A percentile compares a stretch with the other conserved stretches of the same genome.
These are phyloP conservation scores for Trichoderma simmonsii DNA, from an alignment of 2,329 filamentous ascomycete genomes.

Conservation along the genomic window DNA sequence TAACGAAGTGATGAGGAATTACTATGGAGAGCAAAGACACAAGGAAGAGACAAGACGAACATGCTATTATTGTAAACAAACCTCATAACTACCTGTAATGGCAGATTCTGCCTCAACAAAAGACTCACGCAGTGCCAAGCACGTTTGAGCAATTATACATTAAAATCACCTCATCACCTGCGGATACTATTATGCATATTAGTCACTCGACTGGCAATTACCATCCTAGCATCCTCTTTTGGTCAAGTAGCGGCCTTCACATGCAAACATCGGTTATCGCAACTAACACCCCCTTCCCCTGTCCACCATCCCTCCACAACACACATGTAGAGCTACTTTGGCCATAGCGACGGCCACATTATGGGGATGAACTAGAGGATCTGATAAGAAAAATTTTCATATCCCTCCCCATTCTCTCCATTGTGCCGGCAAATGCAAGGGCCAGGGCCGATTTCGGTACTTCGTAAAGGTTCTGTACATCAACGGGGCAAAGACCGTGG, in stretches of 20 bases:
- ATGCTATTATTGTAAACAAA: too few species aligned
- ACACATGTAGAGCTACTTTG: not conserved
- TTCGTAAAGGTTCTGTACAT: not conserved
- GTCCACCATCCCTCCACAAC: not conserved
- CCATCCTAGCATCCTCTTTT: not conserved
- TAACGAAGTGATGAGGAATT: not conserved
- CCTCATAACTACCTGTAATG: too few species aligned
- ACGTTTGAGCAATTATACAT: not conserved
- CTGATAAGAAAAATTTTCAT: conserved; percentile 13
- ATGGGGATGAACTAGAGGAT: not conserved
- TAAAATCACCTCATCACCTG: not conserved
- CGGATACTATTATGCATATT: not conserved
- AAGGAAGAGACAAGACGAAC: not conserved
- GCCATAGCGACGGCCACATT: not conserved
- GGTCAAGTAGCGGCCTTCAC: not conserved
- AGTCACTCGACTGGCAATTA: not conserved
- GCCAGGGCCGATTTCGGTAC: conserved; percentile 2
- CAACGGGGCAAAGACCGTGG: not conserved
- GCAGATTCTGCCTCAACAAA: not conserved
- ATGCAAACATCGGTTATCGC: not conserved
- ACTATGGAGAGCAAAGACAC: not conserved
- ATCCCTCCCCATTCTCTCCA: not conserved
- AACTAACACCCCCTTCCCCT: not conserved
- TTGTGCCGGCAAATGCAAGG: not conserved
- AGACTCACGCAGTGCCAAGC: not conserved